A percentile compares a stretch with the other conserved stretches of the same genome.
Conservation (phyloP, 2,329 filamentous ascomycete genomes). For the Trichocomaceae sp. region DNA sequence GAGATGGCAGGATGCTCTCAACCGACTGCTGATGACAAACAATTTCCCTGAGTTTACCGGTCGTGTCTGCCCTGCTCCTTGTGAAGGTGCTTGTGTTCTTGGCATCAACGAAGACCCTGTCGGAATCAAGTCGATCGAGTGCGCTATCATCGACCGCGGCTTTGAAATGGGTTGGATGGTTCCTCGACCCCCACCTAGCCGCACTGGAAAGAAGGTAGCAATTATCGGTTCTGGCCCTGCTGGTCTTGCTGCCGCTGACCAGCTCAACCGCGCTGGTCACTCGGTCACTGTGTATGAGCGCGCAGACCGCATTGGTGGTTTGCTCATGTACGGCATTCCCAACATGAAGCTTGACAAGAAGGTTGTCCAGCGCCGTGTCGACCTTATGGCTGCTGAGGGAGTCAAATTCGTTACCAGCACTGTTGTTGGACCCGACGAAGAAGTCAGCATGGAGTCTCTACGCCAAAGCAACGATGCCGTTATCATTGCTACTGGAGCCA, state of each 20-base stretch:
- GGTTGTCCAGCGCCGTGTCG: constrained; percentile 87
- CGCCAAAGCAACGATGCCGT: constrained; percentile 73
- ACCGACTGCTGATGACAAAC: constrained; percentile 90
- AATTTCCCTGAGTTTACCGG: constrained; percentile 98
- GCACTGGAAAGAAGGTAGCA: constrained; percentile 81
- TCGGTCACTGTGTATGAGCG: constrained; percentile 86
- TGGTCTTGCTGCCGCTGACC: constrained; percentile 83
- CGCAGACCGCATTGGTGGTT: constrained; percentile 78
- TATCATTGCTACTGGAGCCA: constrained; percentile 85
- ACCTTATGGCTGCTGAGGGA: constrained; percentile 89
- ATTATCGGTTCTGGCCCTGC: constrained; percentile 89
- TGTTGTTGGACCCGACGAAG: constrained; percentile 67
- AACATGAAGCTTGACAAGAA: constrained; percentile 99
- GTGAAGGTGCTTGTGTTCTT: constrained; percentile 90
- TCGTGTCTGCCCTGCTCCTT: constrained; percentile 92
- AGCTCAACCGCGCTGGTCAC: constrained; percentile 90
- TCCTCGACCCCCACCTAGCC: constrained; percentile 66
- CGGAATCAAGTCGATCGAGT: constrained; percentile 97
- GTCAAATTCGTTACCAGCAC: constrained; percentile 73
- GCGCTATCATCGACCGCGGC: constrained; percentile 92
- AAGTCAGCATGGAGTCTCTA: constrained; percentile 62
- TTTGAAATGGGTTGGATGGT: constrained; percentile 99
- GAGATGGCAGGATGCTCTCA: constrained; percentile 90
- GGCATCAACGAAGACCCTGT: constrained; percentile 97
- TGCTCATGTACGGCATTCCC: constrained; percentile 97